Evolutionary conservation across 129 eudicot species (phyloP), one percentile per base, ranked within the genome.

Genomic region (Saposhnikovia divaricata): DNA sequence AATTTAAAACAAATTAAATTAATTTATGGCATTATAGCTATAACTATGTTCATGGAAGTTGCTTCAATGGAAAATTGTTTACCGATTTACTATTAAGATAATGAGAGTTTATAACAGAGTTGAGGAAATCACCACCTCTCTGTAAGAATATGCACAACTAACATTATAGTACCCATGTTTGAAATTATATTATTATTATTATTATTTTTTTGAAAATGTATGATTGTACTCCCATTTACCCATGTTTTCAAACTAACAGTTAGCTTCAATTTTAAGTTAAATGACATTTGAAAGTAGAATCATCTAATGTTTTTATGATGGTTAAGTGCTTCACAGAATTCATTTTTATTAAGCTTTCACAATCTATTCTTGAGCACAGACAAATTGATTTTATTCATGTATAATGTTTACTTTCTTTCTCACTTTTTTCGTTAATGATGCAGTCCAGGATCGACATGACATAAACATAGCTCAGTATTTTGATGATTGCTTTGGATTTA

Each of bases 401-500:
- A 43, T 9, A 44, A 23, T 10, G 8, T 74, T 25, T 74, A 15
- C 28, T 74, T 19, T n/a, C 14, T 73, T 72, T 72, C 15, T 42
- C 38, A 71, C 31, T 75, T 84, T 38, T 42, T 23, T 42, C 43
- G 31, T 81, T 83, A 83, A 72, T 61, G 53, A 18, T 0, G 61
- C 85, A 95, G 98, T 95, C 14, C 78, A 75, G 21, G 98, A 95
- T 83, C 87, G 80, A 80, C 84, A 44, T 85, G 89, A 86, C 48
- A 81, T 81, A 57, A 77, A 78, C 70, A 83, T 96, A 75, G 86
- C 91, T 18, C 85, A 80, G 19, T 87, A 89, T 83, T 92, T 96
- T 55, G 91, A 90, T 59, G 99, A 89, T 68, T 92, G 98, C 76
- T 86, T 92, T 73, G 71, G 79, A 47, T 96, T 96, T 83, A 90